Conservation (phyloP, 2,329 filamentous ascomycete genomes). For the Epichloe festucae region DNA sequence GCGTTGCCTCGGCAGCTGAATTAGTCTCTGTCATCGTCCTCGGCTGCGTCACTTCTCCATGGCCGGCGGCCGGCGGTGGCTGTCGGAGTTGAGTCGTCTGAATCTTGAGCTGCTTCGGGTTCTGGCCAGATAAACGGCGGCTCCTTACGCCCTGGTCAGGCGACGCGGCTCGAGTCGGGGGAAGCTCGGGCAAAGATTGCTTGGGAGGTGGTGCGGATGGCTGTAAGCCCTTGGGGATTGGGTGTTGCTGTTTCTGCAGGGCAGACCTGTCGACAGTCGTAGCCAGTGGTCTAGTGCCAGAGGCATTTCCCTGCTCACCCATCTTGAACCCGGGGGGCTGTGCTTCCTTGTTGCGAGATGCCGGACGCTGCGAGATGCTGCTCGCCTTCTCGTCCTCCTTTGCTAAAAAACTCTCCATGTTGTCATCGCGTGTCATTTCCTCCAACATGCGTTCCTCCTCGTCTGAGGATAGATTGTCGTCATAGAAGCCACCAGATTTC, state of each 20-base stretch:
- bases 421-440: constrained; percentile 75
- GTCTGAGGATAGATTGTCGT: constrained; percentile 45
- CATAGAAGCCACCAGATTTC: constrained; percentile 43
- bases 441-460: constrained; percentile 72
- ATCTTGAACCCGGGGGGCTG: constrained; percentile 76
- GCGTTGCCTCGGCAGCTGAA: constrained; percentile 5
- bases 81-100: constrained; percentile 46
- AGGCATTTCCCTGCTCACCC: constrained; percentile 24
- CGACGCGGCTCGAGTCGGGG: constrained; percentile 18
- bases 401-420: constrained; percentile 72
- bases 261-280: constrained; percentile 52
- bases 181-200: constrained; percentile 32
- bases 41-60: constrained; percentile 1
- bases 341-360: constrained; percentile 64
- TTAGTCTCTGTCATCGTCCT: constrained; percentile 5
- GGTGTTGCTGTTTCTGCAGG: constrained; percentile 4
- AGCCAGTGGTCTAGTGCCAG: constrained; percentile 44
- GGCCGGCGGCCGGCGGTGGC: constrained; percentile 8
- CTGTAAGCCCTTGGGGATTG: constrained; percentile 9
- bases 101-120: constrained; percentile 74
- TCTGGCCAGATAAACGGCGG: constrained; percentile 68
- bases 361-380: constrained; percentile 26
- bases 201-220: constrained; percentile 35
- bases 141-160: constrained; percentile 49
- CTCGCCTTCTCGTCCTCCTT: constrained; percentile 36